These are phyloP conservation scores for Debaryomyces tyrocola DNA, from an alignment of 805 yeast genomes.

Conservation along the genomic window DNA sequence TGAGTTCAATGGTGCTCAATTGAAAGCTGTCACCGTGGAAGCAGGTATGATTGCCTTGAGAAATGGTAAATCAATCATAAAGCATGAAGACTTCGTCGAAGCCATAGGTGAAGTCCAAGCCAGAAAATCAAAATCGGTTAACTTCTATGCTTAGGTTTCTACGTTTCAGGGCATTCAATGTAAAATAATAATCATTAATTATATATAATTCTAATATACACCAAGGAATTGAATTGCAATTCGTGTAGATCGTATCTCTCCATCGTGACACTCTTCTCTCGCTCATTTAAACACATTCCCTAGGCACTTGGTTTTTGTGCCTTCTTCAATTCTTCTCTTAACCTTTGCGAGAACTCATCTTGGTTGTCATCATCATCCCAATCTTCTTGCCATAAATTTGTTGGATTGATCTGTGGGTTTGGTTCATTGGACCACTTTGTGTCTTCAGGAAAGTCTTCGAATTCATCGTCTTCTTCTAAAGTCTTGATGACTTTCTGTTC, in stretches of 20 bases:
- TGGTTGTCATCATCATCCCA: conserved; percentile 97
- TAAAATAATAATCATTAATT: background rate
- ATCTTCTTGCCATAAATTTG: conserved; percentile 88
- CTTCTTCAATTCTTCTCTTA: conserved; percentile 51
- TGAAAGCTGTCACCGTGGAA: conserved; percentile 98
- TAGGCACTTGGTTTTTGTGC: conserved; percentile 14
- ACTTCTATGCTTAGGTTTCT: conserved; percentile 78
- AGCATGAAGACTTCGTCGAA: conserved; percentile 97
- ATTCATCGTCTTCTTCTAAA: conserved; percentile 94
- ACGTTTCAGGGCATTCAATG: background rate
- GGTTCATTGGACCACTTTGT: conserved; percentile 66
- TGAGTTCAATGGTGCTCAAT: conserved; percentile 98
- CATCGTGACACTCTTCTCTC: background rate
- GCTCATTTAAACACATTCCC: background rate
- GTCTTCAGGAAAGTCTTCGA: conserved; percentile 94
- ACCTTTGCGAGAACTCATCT: conserved; percentile 77
- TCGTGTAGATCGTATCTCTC: background rate
- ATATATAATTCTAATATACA: conserved; percentile 1
- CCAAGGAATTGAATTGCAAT: background rate
- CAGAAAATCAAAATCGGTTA: conserved; percentile 90
- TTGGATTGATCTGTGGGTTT: conserved; percentile 52
- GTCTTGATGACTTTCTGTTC: conserved; percentile 57
- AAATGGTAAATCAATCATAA: conserved; percentile 86
- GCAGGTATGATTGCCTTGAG: conserved; percentile 99
- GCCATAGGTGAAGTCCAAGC: conserved; percentile 99